Evolutionary conservation across 2,329 filamentous ascomycete species (phyloP), one percentile per base, ranked within the genome.

Genomic region (Orbilia ellipsospora): DNA sequence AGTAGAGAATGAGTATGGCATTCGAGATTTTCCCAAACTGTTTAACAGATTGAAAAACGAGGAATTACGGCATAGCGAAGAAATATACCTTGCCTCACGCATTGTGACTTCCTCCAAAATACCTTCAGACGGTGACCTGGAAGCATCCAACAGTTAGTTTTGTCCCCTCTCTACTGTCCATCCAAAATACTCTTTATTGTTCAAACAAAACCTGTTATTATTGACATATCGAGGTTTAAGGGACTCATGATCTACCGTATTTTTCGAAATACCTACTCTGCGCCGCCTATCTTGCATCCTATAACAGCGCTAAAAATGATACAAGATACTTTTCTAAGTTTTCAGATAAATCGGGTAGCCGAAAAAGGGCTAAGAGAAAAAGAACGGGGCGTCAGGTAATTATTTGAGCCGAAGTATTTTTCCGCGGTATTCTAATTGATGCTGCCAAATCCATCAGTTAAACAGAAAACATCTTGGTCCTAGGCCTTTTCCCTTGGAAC

Each of bases 21-120:
- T 91, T 8, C 90, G 90, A 79, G 93, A 97, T 80, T 97, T 97
- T 82, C 90, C 92, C 13, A 90, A 92, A 77, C 85, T 99, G 6
- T 87, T 98, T 67, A 89, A 94, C 57, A 62, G 75, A 42, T 68
- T 80, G 52, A 80, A 80, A 54, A 79, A 79, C 42, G 79, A 80
- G 75, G 78, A 78, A 26, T 65, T 77, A 20, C 66, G 73, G 16
- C 77, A 80, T 56, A 77, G 73, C 8, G 77, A 73, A 44, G 72
- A 54, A 72, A 59, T 55, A 16, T 75, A 59, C 36, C 36, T 54
- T 40, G 51, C 23, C 15, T 57, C 64, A 18, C 51, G 70, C 57
- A 77, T 73, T 42, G 52, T 59, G 31, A 36, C 31, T 36, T 36
- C 23, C 23, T 23, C 31, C 3, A 36, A 36, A 36, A 7, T 10